Conservation (phyloP, 495 filamentous ascomycete genomes). For the Oleoguttula mirabilis region DNA sequence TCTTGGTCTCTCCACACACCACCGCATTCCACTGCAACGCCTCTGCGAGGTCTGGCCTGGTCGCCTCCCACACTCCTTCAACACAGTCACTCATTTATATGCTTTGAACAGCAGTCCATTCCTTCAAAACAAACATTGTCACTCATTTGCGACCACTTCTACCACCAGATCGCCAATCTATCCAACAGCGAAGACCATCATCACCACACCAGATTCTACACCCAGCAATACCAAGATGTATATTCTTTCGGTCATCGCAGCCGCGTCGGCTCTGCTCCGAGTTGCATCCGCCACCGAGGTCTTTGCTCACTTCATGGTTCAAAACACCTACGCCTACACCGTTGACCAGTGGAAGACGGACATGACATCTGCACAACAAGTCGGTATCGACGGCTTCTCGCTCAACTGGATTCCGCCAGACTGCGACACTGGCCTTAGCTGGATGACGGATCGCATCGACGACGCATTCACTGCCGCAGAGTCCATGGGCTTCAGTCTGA, state of each 20-base stretch:
- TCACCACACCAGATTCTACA: neutral
- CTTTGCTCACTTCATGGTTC: constrained; percentile 24
- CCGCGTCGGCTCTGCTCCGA: constrained; percentile 1
- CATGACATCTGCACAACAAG: constrained; percentile 15
- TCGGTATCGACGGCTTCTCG: constrained; percentile 21
- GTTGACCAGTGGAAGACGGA: constrained; percentile 16
- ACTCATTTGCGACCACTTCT: too few relatives aligned
- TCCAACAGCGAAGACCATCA: neutral
- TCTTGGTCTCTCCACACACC: neutral
- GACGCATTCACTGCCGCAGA: constrained; percentile 19
- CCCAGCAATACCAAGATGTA: neutral
- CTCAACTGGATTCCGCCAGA: constrained; percentile 21
- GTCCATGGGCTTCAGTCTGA: constrained; percentile 17
- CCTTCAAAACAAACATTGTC: too few relatives aligned
- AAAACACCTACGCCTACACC: constrained; percentile 18
- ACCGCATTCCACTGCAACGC: neutral
- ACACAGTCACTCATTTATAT: too few relatives aligned
- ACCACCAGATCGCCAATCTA: too few relatives aligned
- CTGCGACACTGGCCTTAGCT: constrained; percentile 11
- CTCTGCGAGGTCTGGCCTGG: constrained; percentile 10
- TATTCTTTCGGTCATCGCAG: neutral
- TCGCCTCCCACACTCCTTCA: neutral
- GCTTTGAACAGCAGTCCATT: too few relatives aligned
- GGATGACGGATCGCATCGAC: constrained; percentile 10
- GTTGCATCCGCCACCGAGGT: constrained; percentile 14